Evolutionary conservation across 306 rosid species (phyloP).

Genomic region (Vigna trinervia): DNA sequence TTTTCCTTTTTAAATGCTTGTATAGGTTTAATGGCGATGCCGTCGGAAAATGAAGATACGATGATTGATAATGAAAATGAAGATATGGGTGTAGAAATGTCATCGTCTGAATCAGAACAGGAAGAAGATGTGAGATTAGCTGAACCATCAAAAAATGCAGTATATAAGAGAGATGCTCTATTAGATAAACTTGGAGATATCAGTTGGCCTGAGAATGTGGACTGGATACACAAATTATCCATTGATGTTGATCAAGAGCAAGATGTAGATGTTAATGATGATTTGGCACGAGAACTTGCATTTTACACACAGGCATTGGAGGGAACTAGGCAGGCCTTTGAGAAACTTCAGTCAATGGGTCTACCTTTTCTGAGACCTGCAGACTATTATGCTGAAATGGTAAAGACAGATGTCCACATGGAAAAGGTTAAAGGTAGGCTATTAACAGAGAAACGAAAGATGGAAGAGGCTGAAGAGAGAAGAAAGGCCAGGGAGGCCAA

Average conservation of each 20-base stretch:
- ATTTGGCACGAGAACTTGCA: conserved; percentile 80
- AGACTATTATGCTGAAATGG: conserved; percentile 94
- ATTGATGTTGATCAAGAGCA: conserved; percentile 77
- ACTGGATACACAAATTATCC: conserved; percentile 79
- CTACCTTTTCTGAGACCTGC: conserved; percentile 80
- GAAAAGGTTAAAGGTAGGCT: conserved; percentile 78
- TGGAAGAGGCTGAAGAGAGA: conserved; percentile 92
- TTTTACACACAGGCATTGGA: conserved; percentile 86
- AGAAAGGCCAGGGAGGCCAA: conserved; percentile 86
- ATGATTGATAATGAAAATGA: conserved; percentile 39
- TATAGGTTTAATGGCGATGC: conserved; percentile 62
- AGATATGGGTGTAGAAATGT: conserved; percentile 47
- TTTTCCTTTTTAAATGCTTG: background rate
- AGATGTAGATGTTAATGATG: conserved; percentile 87
- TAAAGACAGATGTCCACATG: conserved; percentile 86
- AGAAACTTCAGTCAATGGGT: conserved; percentile 73
- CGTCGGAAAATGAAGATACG: conserved; percentile 38
- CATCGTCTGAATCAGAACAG: conserved; percentile 65
- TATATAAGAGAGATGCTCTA: conserved; percentile 70
- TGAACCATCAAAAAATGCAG: conserved; percentile 73
- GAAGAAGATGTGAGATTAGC: conserved; percentile 67
- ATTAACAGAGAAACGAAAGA: conserved; percentile 69
- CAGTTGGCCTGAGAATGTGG: conserved; percentile 79
- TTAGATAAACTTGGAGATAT: conserved; percentile 90
- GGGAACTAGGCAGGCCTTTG: conserved; percentile 80